Base-by-base conservation (phyloP, 2,329 filamentous ascomycete species). In the Corynespora cassiicola region DNA sequence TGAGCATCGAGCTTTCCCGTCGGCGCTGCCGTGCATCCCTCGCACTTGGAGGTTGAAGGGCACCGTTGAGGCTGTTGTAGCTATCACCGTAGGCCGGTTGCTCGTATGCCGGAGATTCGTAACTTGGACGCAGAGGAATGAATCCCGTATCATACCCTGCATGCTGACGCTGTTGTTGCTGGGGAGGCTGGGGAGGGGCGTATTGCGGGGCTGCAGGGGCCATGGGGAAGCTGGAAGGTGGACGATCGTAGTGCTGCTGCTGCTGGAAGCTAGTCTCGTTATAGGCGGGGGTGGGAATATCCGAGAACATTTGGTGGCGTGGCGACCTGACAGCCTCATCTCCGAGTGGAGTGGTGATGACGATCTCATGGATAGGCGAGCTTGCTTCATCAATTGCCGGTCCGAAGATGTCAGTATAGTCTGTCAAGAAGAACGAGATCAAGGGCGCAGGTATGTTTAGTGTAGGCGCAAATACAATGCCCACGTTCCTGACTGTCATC, bases 381-480 rank as follows among this genome's bases (percentile, higher is more conserved):
- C 56, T 61, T 19, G 66, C 75, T 69, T 54, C 77, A 52, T 86
- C 82, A 0, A 87, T 79, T 12, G 86, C 79, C 7, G 82, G 77
- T 14, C 87, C 86, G 62, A 97, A 99, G 31, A 99, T 92, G 26
- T 79, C 81, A 47, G 87, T 80, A 62, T 90, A 96, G 59, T 97
- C 91, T 50, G 94, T 91, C 41, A 99, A 77, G 68, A 99, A 94
- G 67, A 95, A 80, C 3, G 91, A 90, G 65, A 99, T 96, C 8
- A 99, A 86, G 0, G 92, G 91, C 0, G 90, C 90, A 0, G 94
- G 92, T 27, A 99, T 96, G 66, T 97, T 97, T 36, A 99, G 79
- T 0, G 94, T 97, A 1, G 94, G 94, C 11, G 94, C 95, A 68
- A 99, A 99, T 39, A 99, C 92, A 56, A 99, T 97, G 50, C 94